Conservation (phyloP, 1,139 yeast species). For the Saccharomyces hybrid region DNA sequence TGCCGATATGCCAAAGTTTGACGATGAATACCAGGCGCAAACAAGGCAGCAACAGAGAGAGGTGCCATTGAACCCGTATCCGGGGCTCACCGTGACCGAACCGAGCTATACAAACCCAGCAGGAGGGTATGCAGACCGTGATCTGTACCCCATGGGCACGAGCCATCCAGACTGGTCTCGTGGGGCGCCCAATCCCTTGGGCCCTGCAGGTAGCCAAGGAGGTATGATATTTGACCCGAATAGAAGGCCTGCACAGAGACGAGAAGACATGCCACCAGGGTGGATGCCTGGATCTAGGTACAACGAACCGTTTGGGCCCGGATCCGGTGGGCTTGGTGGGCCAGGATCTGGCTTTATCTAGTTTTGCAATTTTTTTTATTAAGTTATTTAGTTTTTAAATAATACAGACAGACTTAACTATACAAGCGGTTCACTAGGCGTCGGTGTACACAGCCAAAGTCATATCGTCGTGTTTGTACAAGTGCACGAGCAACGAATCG, state of each 20-base stretch:
- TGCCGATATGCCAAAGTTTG: conserved; percentile 47
- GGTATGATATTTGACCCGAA: conserved; percentile 36
- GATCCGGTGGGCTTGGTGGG: conserved; percentile 13
- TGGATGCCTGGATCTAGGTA: conserved; percentile 36
- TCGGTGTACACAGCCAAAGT: conserved; percentile 25
- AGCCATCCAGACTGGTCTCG: conserved; percentile 27
- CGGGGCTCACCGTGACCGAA: conserved; percentile 9
- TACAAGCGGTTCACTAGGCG: conserved; percentile 2
- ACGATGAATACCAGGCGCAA: conserved; percentile 45
- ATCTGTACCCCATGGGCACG: conserved; percentile 36
- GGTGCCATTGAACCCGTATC: conserved; percentile 7
- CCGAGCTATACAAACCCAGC: conserved; percentile 2
- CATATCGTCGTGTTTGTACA: conserved; percentile 22
- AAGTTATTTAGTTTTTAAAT: neutral
- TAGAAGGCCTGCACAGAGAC: conserved; percentile 19
- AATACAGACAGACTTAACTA: neutral
- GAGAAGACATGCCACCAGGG: conserved; percentile 22
- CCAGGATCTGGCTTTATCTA: conserved; percentile 11
- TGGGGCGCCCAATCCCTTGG: conserved; percentile 7
- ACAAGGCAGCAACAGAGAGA: conserved; percentile 5
- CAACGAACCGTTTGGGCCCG: conserved; percentile 31
- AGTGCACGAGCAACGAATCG: conserved; percentile 14
- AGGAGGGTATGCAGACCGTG: conserved; percentile 33
- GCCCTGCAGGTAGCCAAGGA: conserved; percentile 18
- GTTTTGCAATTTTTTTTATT: neutral